Evolutionary conservation across 1,139 yeast genomes (phyloP).

Genomic region (Zygoascus meyerae): DNA sequence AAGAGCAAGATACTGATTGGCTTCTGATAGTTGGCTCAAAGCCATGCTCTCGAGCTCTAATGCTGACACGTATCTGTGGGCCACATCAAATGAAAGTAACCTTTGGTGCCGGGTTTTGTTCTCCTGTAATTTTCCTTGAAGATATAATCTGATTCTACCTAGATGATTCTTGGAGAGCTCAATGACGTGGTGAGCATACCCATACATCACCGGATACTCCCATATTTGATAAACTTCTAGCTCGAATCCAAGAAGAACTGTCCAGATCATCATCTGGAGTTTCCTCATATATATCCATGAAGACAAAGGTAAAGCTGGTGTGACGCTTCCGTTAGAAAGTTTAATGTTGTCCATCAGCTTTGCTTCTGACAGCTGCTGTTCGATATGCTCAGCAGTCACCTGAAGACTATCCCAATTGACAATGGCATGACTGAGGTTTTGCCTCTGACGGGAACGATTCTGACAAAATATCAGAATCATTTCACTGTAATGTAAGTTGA

Average conservation of each 20-base stretch:
- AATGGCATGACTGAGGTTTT: constrained; percentile 51
- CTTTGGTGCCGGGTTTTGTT: constrained; percentile 5
- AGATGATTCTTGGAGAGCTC: constrained; percentile 47
- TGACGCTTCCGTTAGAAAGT: constrained; percentile 13
- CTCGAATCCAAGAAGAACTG: constrained; percentile 70
- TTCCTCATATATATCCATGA: constrained; percentile 66
- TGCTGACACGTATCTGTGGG: constrained; percentile 26
- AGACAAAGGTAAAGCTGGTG: constrained; percentile 50
- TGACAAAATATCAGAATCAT: constrained; percentile 54
- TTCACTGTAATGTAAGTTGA: constrained; percentile 36
- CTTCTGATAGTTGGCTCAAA: constrained; percentile 36
- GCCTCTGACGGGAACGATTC: constrained; percentile 81
- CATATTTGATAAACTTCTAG: constrained; percentile 66
- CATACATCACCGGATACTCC: constrained; percentile 64
- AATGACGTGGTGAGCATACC: constrained; percentile 56
- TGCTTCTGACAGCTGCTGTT: constrained; percentile 48
- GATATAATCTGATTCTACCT: constrained; percentile 43
- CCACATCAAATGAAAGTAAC: constrained; percentile 13
- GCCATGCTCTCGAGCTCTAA: constrained; percentile 37
- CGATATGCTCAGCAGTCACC: constrained; percentile 84
- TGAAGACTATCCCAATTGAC: constrained; percentile 76
- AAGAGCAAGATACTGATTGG: constrained; percentile 38
- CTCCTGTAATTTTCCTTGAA: constrained; percentile 34
- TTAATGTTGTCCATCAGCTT: constrained; percentile 9
- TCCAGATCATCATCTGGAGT: constrained; percentile 62